Evolutionary conservation across 176 grass and related monocot species (phyloP).

Genomic region (Cenchrus americanus): DNA sequence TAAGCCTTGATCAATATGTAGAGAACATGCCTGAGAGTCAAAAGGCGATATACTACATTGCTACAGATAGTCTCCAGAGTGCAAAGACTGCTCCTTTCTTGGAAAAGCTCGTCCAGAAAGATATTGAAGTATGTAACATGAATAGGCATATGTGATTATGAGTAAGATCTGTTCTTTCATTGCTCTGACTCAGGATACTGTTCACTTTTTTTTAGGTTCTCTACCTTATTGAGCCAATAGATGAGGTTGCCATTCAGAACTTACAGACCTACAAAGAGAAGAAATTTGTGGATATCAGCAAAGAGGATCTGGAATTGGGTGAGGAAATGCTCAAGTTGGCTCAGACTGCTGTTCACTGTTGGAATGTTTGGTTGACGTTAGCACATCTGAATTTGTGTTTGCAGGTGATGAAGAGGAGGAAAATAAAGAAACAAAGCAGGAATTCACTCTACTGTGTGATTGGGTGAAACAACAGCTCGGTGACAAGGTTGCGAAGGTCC

Average conservation of each 20-base stretch:
- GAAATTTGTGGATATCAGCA: constrained; percentile 92
- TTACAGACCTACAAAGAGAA: constrained; percentile 95
- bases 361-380: not conserved
- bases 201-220: constrained; percentile 59
- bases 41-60: constrained; percentile 86
- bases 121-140: constrained; percentile 61
- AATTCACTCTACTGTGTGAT: constrained; percentile 75
- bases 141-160: constrained; percentile 3
- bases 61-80: constrained; percentile 75
- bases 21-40: constrained; percentile 81
- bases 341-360: not conserved
- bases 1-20: constrained; percentile 88
- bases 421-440: constrained; percentile 69
- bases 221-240: constrained; percentile 83
- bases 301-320: constrained; percentile 88
- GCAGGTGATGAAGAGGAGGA: constrained; percentile 74
- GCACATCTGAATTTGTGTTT: constrained; percentile 12
- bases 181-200: not conserved
- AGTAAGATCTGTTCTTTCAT: not conserved
- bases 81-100: constrained; percentile 85
- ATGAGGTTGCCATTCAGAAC: constrained; percentile 94
- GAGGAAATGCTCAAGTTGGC: constrained; percentile 38
- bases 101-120: constrained; percentile 83
- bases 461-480: constrained; percentile 78
- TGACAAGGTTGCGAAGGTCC: constrained; percentile 92